A percentile compares a stretch with the other conserved stretches of the same genome.
phyloP scores from a whole-genome alignment of 1,139 yeast genomes.

The Kodamaea plutei region DNA sequence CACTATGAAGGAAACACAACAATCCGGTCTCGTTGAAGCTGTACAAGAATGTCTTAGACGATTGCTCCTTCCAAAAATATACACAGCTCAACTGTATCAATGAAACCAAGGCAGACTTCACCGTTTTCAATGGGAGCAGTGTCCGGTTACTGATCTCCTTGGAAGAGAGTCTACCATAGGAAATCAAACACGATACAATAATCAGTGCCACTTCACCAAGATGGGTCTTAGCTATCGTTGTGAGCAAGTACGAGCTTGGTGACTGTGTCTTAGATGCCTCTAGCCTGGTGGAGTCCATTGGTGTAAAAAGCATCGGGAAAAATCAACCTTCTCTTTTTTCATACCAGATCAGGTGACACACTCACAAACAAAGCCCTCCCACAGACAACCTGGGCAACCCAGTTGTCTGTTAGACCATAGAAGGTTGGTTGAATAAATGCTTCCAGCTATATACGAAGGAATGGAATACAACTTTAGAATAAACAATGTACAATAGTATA shows the following conservation, averaged over 20 bases:
- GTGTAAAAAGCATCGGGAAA: too few species aligned
- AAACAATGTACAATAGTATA: too few species aligned
- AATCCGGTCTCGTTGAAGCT: conserved; percentile 63
- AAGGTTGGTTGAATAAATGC: too few species aligned
- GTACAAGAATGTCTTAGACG: conserved; percentile 50
- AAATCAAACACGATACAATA: conserved; percentile 50
- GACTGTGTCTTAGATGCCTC: conserved; percentile 45
- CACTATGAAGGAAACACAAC: conserved; percentile 64
- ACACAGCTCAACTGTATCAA: conserved; percentile 65
- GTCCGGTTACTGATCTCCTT: conserved; percentile 43
- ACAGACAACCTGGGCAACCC: too few species aligned
- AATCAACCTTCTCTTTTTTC: too few species aligned
- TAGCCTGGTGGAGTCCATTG: conserved; percentile 16
- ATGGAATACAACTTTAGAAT: too few species aligned
- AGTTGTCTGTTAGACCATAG: too few species aligned
- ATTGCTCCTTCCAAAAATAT: conserved; percentile 47
- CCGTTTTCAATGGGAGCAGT: conserved; percentile 36
- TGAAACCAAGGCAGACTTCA: conserved; percentile 59
- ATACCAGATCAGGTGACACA: too few species aligned
- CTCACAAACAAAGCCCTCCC: too few species aligned
- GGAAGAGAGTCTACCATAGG: conserved; percentile 56
- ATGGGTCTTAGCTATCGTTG: conserved; percentile 49
- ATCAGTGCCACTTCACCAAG: conserved; percentile 64
- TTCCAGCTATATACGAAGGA: too few species aligned
- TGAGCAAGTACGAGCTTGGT: conserved; percentile 57